Conservation (phyloP, 2,329 filamentous ascomycete species). For the Dactylellina cionopaga region DNA sequence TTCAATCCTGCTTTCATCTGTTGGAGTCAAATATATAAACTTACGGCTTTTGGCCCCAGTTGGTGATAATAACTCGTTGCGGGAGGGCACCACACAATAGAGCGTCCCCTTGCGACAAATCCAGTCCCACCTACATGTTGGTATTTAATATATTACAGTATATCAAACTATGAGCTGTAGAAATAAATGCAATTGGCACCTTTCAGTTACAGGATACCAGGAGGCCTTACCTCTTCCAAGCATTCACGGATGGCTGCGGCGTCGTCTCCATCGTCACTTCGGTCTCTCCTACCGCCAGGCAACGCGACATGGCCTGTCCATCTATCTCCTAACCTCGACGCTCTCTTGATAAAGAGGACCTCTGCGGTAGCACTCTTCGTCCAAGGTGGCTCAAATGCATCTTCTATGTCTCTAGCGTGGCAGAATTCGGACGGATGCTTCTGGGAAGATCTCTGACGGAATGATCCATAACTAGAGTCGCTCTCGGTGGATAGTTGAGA, state of each 20-base stretch:
- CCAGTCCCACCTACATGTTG: slow-evolving; percentile 61
- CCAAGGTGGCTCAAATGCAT: slow-evolving; percentile 73
- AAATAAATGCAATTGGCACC: slow-evolving; percentile 17
- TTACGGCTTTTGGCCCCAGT: slow-evolving; percentile 73
- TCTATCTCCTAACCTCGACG: slow-evolving; percentile 71
- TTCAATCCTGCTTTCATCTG: too few relatives aligned
- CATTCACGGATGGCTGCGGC: slow-evolving; percentile 73
- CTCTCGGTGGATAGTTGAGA: slow-evolving; percentile 60
- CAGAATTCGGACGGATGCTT: slow-evolving; percentile 29
- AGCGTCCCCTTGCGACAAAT: slow-evolving; percentile 29
- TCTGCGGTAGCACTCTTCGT: slow-evolving; percentile 73
- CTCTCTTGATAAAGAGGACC: slow-evolving; percentile 76
- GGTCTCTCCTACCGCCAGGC: slow-evolving; percentile 74
- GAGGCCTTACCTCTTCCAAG: slow-evolving; percentile 71
- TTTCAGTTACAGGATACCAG: too few relatives aligned
- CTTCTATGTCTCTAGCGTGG: slow-evolving; percentile 62
- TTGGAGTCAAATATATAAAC: slow-evolving; percentile 54
- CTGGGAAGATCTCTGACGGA: slow-evolving; percentile 56
- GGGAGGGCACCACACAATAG: slow-evolving; percentile 40
- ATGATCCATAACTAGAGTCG: slow-evolving; percentile 52
- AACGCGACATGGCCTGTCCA: slow-evolving; percentile 77
- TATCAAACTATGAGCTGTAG: neutral
- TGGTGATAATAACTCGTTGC: slow-evolving; percentile 66
- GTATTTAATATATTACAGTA: slow-evolving; percentile 25
- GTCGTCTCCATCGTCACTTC: slow-evolving; percentile 71